phyloP scores from a whole-genome alignment of 1,139 yeast species.

The Suzukiozyma palmioleophila region DNA sequence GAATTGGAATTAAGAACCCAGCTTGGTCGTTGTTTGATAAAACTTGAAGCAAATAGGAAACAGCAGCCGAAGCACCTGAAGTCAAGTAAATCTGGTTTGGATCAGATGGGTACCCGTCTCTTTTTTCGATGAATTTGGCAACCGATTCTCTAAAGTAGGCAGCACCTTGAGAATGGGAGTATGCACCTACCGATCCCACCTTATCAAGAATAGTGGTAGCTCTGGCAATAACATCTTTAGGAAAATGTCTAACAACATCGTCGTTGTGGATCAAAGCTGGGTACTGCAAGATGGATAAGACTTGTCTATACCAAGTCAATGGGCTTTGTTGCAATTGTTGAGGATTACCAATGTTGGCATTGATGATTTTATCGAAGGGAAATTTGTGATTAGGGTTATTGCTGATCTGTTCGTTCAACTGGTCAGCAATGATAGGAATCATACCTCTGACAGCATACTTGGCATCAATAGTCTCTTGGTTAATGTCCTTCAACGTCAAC shows the following conservation, averaged over 20 bases:
- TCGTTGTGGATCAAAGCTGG: conserved; percentile 54
- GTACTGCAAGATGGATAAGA: conserved; percentile 77
- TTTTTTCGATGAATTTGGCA: conserved; percentile 67
- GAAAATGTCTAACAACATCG: conserved; percentile 36
- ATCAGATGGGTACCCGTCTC: conserved; percentile 52
- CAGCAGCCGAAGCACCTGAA: conserved; percentile 93
- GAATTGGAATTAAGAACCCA: conserved; percentile 92
- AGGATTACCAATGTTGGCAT: conserved; percentile 95
- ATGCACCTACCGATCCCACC: conserved; percentile 88
- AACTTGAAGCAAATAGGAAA: conserved; percentile 66
- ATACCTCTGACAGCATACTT: conserved; percentile 94
- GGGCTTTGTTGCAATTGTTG: conserved; percentile 95
- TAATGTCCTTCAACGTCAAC: conserved; percentile 45
- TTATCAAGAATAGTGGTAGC: conserved; percentile 57
- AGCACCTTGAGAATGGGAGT: conserved; percentile 90
- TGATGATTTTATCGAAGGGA: conserved; percentile 74
- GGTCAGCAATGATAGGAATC: conserved; percentile 91
- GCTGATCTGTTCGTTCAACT: conserved; percentile 53
- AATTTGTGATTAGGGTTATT: conserved; percentile 51
- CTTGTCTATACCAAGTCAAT: conserved; percentile 91
- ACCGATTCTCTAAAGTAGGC: conserved; percentile 66
- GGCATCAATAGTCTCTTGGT: conserved; percentile 73
- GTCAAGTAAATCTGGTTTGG: conserved; percentile 78
- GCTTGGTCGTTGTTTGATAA: conserved; percentile 62
- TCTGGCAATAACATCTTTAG: conserved; percentile 68